Conservation (phyloP, 139 green algal species). For the Chlorokybus atmophyticus region DNA sequence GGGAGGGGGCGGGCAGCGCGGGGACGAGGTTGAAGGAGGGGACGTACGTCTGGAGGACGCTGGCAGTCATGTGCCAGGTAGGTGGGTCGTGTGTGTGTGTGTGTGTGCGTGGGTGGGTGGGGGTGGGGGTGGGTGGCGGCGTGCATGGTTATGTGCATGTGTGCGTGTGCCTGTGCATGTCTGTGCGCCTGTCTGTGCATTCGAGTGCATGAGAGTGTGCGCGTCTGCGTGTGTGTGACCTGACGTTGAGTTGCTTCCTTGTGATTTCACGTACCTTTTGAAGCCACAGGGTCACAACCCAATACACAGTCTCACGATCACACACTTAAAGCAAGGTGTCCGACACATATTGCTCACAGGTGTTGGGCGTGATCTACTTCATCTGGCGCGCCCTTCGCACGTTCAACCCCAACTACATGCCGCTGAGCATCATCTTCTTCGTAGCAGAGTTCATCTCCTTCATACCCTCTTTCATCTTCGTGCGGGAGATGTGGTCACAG, state of each 20-base stretch:
- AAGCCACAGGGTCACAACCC: too few relatives aligned
- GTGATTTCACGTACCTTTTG: too few relatives aligned
- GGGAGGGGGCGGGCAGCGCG: not conserved
- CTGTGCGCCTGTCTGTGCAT: too few relatives aligned
- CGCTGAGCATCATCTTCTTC: constrained; percentile 14
- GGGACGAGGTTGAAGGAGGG: not conserved
- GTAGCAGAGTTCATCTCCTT: constrained; percentile 11
- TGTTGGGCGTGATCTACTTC: constrained; percentile 13
- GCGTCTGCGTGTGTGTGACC: not conserved
- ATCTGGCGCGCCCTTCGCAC: constrained; percentile 9
- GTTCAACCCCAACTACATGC: constrained; percentile 2
- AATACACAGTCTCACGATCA: too few relatives aligned
- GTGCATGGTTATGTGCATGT: too few relatives aligned
- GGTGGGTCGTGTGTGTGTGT: too few relatives aligned
- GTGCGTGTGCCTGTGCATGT: too few relatives aligned
- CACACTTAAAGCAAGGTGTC: too few relatives aligned
- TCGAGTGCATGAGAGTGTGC: too few relatives aligned
- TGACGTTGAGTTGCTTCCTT: not conserved
- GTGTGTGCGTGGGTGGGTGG: too few relatives aligned
- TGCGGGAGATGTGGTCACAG: constrained; percentile 6
- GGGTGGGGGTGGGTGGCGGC: too few relatives aligned
- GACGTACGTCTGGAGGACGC: not conserved
- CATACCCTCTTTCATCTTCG: constrained; percentile 12
- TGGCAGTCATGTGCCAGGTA: too few relatives aligned
- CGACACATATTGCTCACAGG: constrained; percentile 6